Base-by-base conservation (phyloP, 768 basidiomycete species). In the Cystofilobasidium macerans region DNA sequence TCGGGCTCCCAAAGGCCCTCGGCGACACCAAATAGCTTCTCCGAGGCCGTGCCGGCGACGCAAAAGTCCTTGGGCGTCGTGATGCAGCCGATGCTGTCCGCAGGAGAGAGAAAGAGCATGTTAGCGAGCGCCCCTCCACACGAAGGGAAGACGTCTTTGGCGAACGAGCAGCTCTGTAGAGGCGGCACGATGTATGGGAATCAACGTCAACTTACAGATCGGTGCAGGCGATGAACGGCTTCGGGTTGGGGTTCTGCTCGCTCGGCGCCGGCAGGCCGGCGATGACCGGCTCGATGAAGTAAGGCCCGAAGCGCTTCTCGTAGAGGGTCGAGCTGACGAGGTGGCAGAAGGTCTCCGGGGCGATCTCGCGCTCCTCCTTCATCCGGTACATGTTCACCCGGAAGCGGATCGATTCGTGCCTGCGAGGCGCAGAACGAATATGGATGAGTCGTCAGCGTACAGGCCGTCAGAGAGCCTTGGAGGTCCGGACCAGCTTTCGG, bases 1-100 rank as follows among this genome's bases (percentile, higher is more conserved):
- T 92, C 89, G 12, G 94, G 92, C 77, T 99, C 95, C 95, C 95
- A 99, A 35, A 99, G 81, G 3, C 92, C 91, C 77, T 99, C 95
- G 47, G 95, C 95, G 61, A 94, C 86, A 86, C 95, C 95, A 72
- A 85, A 95, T 70, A 99, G 78, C 79, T 97, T 97, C 69, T 84
- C 80, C 72, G 86, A 86, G 26, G 95, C 94, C 0, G 91, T 91
- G 38, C 95, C 95, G 12, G 89, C 84, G 14, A 97, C 95, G 66
- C 93, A 90, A 71, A 99, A 99, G 77, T 98, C 95, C 70, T 79
- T 76, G 20, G 76, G 76, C 30, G 75, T 76, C 33, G 76, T 76
- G 72, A 77, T 76, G 70, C 76, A 77, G 24, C 76, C 75, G 70
- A 76, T 77, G 6, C 76, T 77, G 61, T 14, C 18, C 53, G 14